Evolutionary conservation across 2,329 filamentous ascomycete genomes (phyloP).

Genomic region (Exophiala mesophila): DNA sequence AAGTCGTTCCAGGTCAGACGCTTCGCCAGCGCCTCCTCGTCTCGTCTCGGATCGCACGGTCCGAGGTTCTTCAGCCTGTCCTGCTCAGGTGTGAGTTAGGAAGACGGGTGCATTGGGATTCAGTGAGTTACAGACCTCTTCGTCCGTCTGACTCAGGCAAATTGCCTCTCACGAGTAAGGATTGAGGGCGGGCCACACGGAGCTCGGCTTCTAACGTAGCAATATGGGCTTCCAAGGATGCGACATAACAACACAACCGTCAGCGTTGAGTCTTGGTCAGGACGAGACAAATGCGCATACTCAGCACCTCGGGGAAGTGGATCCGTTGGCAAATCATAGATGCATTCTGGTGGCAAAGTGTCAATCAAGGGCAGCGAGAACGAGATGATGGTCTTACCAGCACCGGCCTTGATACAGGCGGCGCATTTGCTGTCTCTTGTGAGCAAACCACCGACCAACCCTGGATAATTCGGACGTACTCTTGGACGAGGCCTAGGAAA

Average conservation of each 20-base stretch:
- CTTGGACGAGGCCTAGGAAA: not conserved
- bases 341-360: slow-evolving; percentile 12
- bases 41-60: no score
- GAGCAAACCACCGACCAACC: not conserved
- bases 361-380: not conserved
- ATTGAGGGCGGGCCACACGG: slow-evolving; percentile 2
- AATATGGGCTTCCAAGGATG: slow-evolving; percentile 19
- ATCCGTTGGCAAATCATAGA: slow-evolving; percentile 21
- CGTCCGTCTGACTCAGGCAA: no score
- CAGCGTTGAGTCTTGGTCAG: not conserved
- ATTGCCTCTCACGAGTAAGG: not conserved
- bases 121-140: no score
- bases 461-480: not conserved
- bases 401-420: slow-evolving; percentile 12
- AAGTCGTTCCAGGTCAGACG: no score
- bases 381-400: slow-evolving; percentile 9
- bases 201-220: slow-evolving; percentile 16
- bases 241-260: slow-evolving; percentile 17
- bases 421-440: slow-evolving; percentile 13
- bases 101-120: no score
- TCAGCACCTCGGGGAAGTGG: slow-evolving; percentile 16
- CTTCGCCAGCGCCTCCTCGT: no score
- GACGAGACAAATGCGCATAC: slow-evolving; percentile 10
- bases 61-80: no score
- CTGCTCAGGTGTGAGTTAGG: no score